phyloP scores from a whole-genome alignment of 805 yeast species.

The Saturnispora bothae region DNA sequence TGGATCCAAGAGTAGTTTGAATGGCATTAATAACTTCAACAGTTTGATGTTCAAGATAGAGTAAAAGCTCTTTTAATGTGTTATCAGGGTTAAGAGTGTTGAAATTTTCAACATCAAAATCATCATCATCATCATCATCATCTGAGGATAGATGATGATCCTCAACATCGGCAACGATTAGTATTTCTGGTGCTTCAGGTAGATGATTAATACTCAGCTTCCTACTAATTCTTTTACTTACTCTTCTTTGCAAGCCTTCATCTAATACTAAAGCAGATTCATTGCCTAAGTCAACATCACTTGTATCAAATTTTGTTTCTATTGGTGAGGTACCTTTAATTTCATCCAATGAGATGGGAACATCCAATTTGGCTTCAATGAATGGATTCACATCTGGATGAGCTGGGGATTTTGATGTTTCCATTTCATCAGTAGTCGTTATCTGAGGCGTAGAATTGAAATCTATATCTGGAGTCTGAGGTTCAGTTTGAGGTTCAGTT shows the following conservation, averaged over 20 bases:
- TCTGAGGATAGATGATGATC: not conserved
- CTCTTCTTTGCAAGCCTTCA: conserved; percentile 9
- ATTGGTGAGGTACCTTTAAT: not conserved
- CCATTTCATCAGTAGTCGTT: not conserved
- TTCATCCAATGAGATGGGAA: conserved; percentile 1
- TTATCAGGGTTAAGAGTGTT: conserved; percentile 83
- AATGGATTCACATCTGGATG: conserved; percentile 7
- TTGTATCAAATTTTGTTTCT: conserved; percentile 1
- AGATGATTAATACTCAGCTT: not conserved
- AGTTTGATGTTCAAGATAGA: conserved; percentile 87
- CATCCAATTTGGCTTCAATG: conserved; percentile 2
- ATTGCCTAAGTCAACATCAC: not conserved
- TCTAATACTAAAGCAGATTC: conserved; percentile 12
- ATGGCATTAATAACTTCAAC: conserved; percentile 85
- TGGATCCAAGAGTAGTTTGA: conserved; percentile 67
- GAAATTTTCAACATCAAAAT: conserved; percentile 61
- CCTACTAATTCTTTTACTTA: conserved; percentile 8
- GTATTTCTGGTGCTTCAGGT: not conserved
- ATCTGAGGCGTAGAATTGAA: not conserved
- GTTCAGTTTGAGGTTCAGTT: not conserved
- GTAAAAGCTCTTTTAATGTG: conserved; percentile 70
- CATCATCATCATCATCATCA: conserved; percentile 16
- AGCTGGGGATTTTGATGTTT: not conserved
- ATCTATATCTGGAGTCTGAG: not conserved
- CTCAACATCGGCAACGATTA: not conserved